These are phyloP conservation scores for Leccinellum rugosiceps DNA, from an alignment of 768 basidiomycete genomes.

Conservation along the genomic window DNA sequence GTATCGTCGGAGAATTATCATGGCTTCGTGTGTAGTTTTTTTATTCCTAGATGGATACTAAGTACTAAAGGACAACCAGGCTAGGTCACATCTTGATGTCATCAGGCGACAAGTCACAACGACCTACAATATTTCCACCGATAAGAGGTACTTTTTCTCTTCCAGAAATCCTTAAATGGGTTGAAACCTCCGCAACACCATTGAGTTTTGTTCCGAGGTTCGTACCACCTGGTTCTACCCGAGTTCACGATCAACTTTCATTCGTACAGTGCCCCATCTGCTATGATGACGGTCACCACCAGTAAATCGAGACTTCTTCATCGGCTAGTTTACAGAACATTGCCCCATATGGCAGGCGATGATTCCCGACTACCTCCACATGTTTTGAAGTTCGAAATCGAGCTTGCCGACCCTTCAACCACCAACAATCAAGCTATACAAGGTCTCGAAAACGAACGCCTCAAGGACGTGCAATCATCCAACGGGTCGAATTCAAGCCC, in stretches of 20 bases:
- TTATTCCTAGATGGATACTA: not conserved
- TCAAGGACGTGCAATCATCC: not conserved
- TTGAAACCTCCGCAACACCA: slow-evolving; percentile 31
- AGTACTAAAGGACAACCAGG: slow-evolving; percentile 32
- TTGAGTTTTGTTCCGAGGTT: slow-evolving; percentile 55
- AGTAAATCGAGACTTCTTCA: slow-evolving; percentile 37
- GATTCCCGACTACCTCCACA: slow-evolving; percentile 10
- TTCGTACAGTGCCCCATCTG: slow-evolving; percentile 37
- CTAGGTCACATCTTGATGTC: slow-evolving; percentile 60
- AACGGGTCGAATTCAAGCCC: not conserved
- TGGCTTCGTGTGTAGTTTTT: slow-evolving; percentile 37
- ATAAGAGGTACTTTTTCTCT: slow-evolving; percentile 41
- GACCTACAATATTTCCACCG: slow-evolving; percentile 44
- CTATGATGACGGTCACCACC: slow-evolving; percentile 31
- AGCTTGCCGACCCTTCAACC: slow-evolving; percentile 13
- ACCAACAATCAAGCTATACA: not conserved
- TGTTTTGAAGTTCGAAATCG: slow-evolving; percentile 41
- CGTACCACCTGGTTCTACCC: not conserved
- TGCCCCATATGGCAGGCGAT: slow-evolving; percentile 18
- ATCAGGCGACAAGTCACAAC: slow-evolving; percentile 32
- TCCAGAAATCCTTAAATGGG: slow-evolving; percentile 45
- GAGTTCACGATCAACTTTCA: not conserved
- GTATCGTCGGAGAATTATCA: slow-evolving; percentile 23
- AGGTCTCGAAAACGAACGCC: not conserved
- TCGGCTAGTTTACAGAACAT: slow-evolving; percentile 47